Base-by-base conservation (phyloP, 2,329 filamentous ascomycete genomes). In the Sarocladium oryzae region DNA sequence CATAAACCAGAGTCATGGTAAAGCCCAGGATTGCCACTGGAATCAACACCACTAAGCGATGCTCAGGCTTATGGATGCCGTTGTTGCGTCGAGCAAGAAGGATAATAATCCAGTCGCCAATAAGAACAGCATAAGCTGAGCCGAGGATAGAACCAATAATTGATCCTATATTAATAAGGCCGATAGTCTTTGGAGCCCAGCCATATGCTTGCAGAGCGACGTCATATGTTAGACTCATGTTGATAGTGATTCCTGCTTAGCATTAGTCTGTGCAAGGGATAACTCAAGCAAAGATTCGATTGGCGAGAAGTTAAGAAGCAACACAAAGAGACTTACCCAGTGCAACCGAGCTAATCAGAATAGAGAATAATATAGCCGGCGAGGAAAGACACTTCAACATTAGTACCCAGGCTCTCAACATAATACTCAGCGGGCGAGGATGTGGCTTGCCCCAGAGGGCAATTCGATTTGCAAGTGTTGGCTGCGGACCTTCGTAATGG, bases 1-100 rank as follows among this genome's bases (percentile, higher is more conserved):
- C 35, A 18, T 96, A 96, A 50, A 96, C 84, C 56, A 96, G 78
- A 64, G 93, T 79, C 68, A 89, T 89, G 0, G 90, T 96, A 65
- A 96, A 95, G 6, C 85, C 88, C 68, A 92, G 78, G 2, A 96
- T 67, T 36, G 95, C 70, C 72, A 93, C 89, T 3, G 90, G 89
- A 2, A 93, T 71, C 1, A 96, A 86, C 2, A 96, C 78, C 8
- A 93, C 60, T 54, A 96, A 82, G 16, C 91, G 80, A 66, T 95
- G 96, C 64, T 96, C 92, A 1, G 92, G 91, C 67, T 96, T 91
- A 63, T 95, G 96, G 52, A 89, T 77, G 46, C 91, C 91, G 13
- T 75, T 74, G 68, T 96, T 96, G 55, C 76, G 73, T 52, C 77
- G 77, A 18, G 89, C 91, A 71, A 96, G 75, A 41, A 72, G 71